phyloP scores from a whole-genome alignment of 2,329 filamentous ascomycete genomes.

The Acrocalymma vagum region DNA sequence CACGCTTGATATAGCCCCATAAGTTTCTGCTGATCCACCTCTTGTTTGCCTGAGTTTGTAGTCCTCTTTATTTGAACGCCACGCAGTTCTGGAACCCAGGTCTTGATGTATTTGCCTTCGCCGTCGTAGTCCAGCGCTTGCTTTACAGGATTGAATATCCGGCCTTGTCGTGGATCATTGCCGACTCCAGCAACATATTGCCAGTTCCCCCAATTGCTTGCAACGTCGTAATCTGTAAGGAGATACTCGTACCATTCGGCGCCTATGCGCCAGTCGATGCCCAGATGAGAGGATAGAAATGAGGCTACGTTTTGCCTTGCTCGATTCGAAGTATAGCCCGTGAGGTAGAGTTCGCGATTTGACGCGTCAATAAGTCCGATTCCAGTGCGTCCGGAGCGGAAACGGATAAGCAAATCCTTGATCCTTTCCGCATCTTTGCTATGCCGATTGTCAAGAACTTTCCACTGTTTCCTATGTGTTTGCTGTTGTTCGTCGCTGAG shows the following conservation, averaged over 20 bases:
- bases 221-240: conserved; percentile 78
- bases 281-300: conserved; percentile 76
- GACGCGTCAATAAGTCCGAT: conserved; percentile 81
- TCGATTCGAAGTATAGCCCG: conserved; percentile 81
- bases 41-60: conserved; percentile 30
- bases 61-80: conserved; percentile 51
- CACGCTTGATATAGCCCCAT: conserved; percentile 75
- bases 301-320: conserved; percentile 79
- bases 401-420: conserved; percentile 62
- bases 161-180: conserved; percentile 76
- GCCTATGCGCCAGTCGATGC: conserved; percentile 81
- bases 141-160: conserved; percentile 85
- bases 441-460: conserved; percentile 32
- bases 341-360: conserved; percentile 76
- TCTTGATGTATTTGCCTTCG: conserved; percentile 73
- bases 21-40: conserved; percentile 48
- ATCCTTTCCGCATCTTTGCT: conserved; percentile 52
- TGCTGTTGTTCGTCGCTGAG: conserved; percentile 49
- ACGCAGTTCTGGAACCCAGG: conserved; percentile 75
- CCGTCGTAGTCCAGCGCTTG: conserved; percentile 81
- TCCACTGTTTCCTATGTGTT: conserved; percentile 44
- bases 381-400: conserved; percentile 72
- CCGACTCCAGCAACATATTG: conserved; percentile 83
- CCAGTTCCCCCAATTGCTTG: conserved; percentile 84
- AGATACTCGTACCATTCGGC: conserved; percentile 84